Evolutionary conservation across 805 yeast species (phyloP).

Genomic region (Sungouiozyma ichnusensis): DNA sequence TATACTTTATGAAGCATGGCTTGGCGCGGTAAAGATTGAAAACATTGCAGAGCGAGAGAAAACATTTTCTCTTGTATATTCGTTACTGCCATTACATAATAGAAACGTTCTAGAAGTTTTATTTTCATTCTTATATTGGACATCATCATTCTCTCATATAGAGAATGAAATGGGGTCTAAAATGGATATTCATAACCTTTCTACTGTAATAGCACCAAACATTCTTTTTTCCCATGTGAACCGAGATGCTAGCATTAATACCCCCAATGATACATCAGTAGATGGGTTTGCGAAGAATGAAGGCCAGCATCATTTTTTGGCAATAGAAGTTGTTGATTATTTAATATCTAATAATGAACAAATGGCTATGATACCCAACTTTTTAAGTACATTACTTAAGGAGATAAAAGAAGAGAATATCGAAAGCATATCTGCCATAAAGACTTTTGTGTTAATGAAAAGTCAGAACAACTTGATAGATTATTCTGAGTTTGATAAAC

Average conservation of each 20-base stretch:
- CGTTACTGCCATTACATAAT: conserved; percentile 70
- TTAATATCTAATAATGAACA: conserved; percentile 75
- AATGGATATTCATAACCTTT: conserved; percentile 91
- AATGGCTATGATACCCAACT: conserved; percentile 65
- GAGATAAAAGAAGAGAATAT: conserved; percentile 16
- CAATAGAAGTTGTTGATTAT: conserved; percentile 81
- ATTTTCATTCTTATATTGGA: conserved; percentile 83
- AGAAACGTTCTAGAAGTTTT: conserved; percentile 82
- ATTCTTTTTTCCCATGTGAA: conserved; percentile 44
- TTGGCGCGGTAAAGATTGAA: conserved; percentile 48
- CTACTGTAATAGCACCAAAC: conserved; percentile 93
- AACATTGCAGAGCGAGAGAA: conserved; percentile 43
- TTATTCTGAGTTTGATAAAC: conserved; percentile 20
- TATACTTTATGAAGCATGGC: conserved; percentile 68
- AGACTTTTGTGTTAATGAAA: conserved; percentile 10
- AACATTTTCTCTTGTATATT: conserved; percentile 47
- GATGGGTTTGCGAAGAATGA: conserved; percentile 34
- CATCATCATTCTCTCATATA: conserved; percentile 85
- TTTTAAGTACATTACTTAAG: conserved; percentile 41
- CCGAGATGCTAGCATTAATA: conserved; percentile 13
- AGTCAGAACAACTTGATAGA: conserved; percentile 11
- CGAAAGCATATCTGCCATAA: conserved; percentile 4
- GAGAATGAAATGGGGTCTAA: conserved; percentile 87
- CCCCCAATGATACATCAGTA: conserved; percentile 20
- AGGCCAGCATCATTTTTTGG: conserved; percentile 72